These are phyloP conservation scores for Musa schizocarpa DNA, from an alignment of 176 grass and related monocot genomes.

Conservation along the genomic window DNA sequence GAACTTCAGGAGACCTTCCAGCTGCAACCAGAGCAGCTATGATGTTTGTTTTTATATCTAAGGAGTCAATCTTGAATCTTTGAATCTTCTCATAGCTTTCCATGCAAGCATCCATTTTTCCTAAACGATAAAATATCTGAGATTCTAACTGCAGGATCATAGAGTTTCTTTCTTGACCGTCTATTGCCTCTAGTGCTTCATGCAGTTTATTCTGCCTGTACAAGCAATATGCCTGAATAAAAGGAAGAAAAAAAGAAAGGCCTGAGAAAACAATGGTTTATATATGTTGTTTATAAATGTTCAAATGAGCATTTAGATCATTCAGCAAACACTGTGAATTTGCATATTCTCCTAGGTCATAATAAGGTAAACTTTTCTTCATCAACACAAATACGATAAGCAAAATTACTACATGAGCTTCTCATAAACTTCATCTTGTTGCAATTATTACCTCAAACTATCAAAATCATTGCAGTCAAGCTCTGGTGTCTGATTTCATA, in stretches of 20 bases:
- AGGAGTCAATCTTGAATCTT: conserved; percentile 69
- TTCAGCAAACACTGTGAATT: not conserved
- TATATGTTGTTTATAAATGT: not conserved
- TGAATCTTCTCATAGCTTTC: conserved; percentile 81
- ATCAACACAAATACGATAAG: not conserved
- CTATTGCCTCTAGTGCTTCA: conserved; percentile 63
- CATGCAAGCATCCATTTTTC: conserved; percentile 80
- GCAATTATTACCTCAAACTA: too few relatives aligned
- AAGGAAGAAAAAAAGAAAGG: conserved; percentile 2
- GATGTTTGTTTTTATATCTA: conserved; percentile 81
- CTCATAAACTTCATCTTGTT: too few relatives aligned
- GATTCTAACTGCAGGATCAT: conserved; percentile 79
- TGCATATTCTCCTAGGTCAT: not conserved
- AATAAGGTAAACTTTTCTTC: not conserved
- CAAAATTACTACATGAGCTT: too few relatives aligned
- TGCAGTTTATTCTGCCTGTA: conserved; percentile 92
- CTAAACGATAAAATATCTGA: conserved; percentile 81
- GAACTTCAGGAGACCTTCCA: conserved; percentile 74
- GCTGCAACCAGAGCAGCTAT: conserved; percentile 72
- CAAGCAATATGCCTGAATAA: conserved; percentile 74
- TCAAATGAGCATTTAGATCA: not conserved
- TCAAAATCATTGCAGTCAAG: too few relatives aligned
- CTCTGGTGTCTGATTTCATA: too few relatives aligned
- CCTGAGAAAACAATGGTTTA: too few relatives aligned
- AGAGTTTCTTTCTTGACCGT: conserved; percentile 46